These are phyloP conservation scores for Tetracladium setigerum DNA, from an alignment of 495 filamentous ascomycete species.

Conservation along the genomic window DNA sequence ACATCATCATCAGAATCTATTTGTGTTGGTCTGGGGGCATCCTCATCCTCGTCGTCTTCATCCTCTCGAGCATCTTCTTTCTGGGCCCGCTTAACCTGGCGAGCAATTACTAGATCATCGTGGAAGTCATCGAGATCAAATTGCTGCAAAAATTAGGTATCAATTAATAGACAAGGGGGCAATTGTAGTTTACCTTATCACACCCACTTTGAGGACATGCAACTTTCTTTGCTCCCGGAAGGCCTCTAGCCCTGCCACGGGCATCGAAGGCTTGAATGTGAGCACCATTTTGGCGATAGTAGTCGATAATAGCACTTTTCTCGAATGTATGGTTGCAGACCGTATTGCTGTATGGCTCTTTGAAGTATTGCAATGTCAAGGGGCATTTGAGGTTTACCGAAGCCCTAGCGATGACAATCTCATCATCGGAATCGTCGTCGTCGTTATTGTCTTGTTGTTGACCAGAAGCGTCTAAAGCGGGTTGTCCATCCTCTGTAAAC, in stretches of 20 bases:
- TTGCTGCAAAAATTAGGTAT: conserved; percentile 15
- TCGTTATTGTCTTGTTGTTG: conserved; percentile 1
- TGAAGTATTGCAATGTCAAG: conserved; percentile 66
- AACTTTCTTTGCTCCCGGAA: conserved; percentile 17
- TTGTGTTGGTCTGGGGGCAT: conserved; percentile 5
- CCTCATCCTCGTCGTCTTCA: conserved; percentile 24
- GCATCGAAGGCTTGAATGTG: not conserved
- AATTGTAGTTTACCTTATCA: conserved; percentile 16
- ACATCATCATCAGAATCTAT: not conserved
- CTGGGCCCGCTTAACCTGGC: conserved; percentile 29
- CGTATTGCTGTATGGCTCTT: conserved; percentile 63
- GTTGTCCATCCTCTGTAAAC: conserved; percentile 21
- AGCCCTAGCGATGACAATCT: conserved; percentile 65
- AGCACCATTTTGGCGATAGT: conserved; percentile 3
- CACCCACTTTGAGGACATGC: conserved; percentile 37
- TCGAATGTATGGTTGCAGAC: conserved; percentile 84
- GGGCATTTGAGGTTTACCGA: conserved; percentile 70
- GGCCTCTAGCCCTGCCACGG: not conserved
- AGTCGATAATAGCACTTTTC: conserved; percentile 54
- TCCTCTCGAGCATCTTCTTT: conserved; percentile 27
- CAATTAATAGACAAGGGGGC: not conserved
- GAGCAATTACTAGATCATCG: conserved; percentile 26
- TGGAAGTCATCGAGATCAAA: conserved; percentile 29
- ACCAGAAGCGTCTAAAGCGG: conserved; percentile 24
- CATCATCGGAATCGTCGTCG: conserved; percentile 53